Base-by-base conservation (phyloP, 2,329 filamentous ascomycete genomes). In the Neoascochyta sp. region DNA sequence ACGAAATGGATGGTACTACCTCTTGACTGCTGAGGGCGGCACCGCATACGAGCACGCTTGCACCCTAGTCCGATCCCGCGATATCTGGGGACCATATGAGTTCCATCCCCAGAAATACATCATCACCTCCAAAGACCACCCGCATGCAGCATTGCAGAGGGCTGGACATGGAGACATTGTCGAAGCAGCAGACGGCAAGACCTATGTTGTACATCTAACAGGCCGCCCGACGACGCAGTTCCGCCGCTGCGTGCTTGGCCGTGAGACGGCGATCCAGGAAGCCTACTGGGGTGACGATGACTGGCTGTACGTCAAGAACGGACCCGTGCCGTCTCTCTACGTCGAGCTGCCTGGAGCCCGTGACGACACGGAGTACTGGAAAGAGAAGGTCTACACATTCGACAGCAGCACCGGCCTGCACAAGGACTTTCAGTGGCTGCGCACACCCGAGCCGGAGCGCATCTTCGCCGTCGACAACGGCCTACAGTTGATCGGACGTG, bases 271-370 rank as follows among this genome's bases (percentile, higher is more conserved):
- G 0, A 75, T 81, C 12, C 77, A 81, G 44, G 73, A 78, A 43
- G 75, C 70, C 0, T 72, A 68, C 50, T 81, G 77, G 78, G 41
- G 36, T n/a, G 60, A 73, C 8, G 74, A 80, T 24, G 76, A 76
- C 46, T 81, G 78, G 78, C 64, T 80, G 4, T 79, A 79, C 37
- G 64, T 80, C 24, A 79, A 79, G 53, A 63, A 73, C 32, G 76
- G 76, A 0, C 74, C 58, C 3, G 41, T 58, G 5, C 58, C 58
- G 7, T 60, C 75, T 1, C 61, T 80, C 1, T 41, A 51, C 22
- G 52, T 60, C 13, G 52, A 61, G 4, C 34, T 61, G 3, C 56
- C 53, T 1, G 52, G 42, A 4, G 34, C 41, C 8, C 49, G 51
- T 7, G 47, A 61, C 27, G 54, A 61, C 17, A 43, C 43, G 2